Base-by-base conservation (phyloP, 768 basidiomycete species). In the Sarcodon aspratus region DNA sequence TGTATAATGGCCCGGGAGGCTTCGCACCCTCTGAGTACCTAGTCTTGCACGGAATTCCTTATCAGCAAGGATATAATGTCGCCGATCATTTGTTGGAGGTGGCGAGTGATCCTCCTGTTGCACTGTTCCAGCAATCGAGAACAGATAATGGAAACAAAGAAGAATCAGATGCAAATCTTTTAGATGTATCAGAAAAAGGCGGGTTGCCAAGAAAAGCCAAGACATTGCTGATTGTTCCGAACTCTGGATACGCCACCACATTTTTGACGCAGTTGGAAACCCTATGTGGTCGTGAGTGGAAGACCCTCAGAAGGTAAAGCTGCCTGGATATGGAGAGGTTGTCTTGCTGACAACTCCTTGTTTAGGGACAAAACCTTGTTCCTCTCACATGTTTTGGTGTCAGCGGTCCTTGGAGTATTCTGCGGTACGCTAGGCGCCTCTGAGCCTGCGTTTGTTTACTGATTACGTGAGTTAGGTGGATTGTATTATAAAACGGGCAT, bases 81-180 rank as follows among this genome's bases (percentile, higher is more conserved):
- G 92, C 94, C 0, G 94, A 97, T 61, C 88, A 94, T 58, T 74
- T 96, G 9, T 72, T 97, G 17, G 93, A 96, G 55, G 74, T 97
- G 46, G 92, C 92, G 1, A 83, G 79, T 56, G 78, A 79, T 45
- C 72, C 79, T 1, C 75, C 78, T 11, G 65, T 71, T 7, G 63
- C 62, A 32, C 61, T 79, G 1, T 76, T 79, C 68, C 66, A 62
- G 48, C 10, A 3, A 6, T 17, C 9, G 6, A 15, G 12, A 13
- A 27, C 21, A 27, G 21, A 27, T 3, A 27, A 27, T 27, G 21
- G 21, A 27, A 13, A 2, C 8, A 17, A 15, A 13, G 40, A 42
- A 42, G 40, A 6, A 2, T 15, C 17, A 27, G 13, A 42, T 13
- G 40, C 17, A 15, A 17, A 15, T 8, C 27, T 42, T 9, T 27